Evolutionary conservation across 2,329 filamentous ascomycete genomes (phyloP), one percentile per base, ranked within the genome.

Genomic region (Cladosporium sp.): DNA sequence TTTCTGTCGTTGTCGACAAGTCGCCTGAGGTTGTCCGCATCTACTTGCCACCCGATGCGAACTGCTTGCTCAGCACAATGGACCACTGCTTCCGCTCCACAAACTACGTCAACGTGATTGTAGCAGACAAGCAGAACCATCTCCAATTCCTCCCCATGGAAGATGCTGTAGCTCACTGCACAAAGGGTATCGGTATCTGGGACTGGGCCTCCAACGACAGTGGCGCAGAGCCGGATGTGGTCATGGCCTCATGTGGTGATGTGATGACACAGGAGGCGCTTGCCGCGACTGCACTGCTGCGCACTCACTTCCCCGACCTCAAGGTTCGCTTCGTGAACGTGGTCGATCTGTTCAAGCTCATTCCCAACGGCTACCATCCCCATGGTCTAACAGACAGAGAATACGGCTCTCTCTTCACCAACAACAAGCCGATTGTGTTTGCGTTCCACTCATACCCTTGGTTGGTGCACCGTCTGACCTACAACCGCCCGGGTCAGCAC

Each of bases 391-490:
- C 82, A 0, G 87, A 91, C 70, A 69, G 71, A 21, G 88, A 92
- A 74, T 93, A 88, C 86, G 78, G 78, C 16, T 82, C 88, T 46
- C 79, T 92, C 69, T 93, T 93, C 82, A 93, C 90, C 0, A 82
- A 83, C 18, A 81, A 92, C 80, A 88, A 84, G 69, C 91, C 90
- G 25, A 82, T 92, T 74, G 87, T 93, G 74, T 93, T 93, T 83
- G 93, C 92, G 81, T 93, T 93, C 85, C 91, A 93, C 80, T 89
- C 87, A 34, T 93, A 93, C 79, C 90, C 91, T 10, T 93, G 89
- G 89, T 82, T 93, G 72, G 86, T 93, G 60, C 90, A 93, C 79
- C 84, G 90, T 59, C 78, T 93, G 70, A 90, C 89, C 0, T 93
- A 92, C 80, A 89, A 90, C 79, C 87, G 90, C 0, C 88, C 87